Percentiles rank a stretch among this genome's conserved stretches.
phyloP scores from a whole-genome alignment of 768 basidiomycete species.

The Phanerochaete carnosa region DNA sequence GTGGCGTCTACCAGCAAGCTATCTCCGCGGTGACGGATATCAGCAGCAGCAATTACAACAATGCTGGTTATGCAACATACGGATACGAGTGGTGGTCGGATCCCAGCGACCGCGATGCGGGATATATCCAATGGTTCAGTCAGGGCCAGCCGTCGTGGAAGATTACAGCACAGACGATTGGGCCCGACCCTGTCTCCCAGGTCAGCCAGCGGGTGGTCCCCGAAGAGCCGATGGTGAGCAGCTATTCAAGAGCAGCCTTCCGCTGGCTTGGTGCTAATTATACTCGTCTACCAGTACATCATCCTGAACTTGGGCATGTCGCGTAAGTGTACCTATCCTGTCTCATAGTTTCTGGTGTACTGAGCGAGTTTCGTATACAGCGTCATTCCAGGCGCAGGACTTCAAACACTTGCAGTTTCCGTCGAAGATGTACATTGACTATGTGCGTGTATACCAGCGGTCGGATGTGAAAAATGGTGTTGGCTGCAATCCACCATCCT shows the following conservation, averaged over 20 bases:
- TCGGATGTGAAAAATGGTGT: constrained; percentile 61
- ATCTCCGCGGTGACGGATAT: constrained; percentile 60
- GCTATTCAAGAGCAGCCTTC: neutral
- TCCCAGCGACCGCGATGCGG: constrained; percentile 58
- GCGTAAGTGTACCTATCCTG: constrained; percentile 31
- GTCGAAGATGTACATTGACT: constrained; percentile 79
- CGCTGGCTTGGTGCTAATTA: neutral
- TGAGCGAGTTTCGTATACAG: constrained; percentile 20
- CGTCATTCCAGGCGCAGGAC: constrained; percentile 72
- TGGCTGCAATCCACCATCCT: constrained; percentile 74
- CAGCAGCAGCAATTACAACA: constrained; percentile 53
- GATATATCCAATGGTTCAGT: constrained; percentile 84
- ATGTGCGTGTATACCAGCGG: constrained; percentile 85
- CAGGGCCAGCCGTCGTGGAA: constrained; percentile 70
- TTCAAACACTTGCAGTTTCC: constrained; percentile 76
- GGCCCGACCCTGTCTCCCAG: constrained; percentile 53
- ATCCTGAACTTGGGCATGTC: constrained; percentile 86
- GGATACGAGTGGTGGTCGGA: constrained; percentile 83
- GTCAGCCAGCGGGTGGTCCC: constrained; percentile 68
- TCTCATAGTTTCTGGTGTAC: neutral
- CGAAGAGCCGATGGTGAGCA: constrained; percentile 88
- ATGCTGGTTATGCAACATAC: constrained; percentile 53
- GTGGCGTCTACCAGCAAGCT: constrained; percentile 74
- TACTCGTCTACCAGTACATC: constrained; percentile 51
- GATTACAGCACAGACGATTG: constrained; percentile 61